These are phyloP conservation scores for Argentina anserina DNA, from an alignment of 306 rosid species.

Conservation along the genomic window DNA sequence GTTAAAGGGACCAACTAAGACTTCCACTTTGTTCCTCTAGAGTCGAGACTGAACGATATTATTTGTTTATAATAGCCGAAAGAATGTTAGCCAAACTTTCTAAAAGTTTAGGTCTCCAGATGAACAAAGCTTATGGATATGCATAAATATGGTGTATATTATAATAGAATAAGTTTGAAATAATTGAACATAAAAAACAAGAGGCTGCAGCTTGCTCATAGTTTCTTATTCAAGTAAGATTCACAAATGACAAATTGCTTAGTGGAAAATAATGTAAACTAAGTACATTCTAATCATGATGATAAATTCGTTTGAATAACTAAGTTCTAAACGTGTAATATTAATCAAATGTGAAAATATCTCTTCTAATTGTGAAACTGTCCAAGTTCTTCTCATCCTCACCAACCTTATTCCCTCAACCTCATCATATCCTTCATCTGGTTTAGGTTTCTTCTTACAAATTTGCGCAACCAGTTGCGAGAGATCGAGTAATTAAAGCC, in stretches of 20 bases:
- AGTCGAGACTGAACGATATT: slow-evolving; percentile 25
- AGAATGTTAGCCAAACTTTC: slow-evolving; percentile 29
- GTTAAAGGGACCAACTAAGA: slow-evolving; percentile 54
- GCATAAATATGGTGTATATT: slow-evolving; percentile 1
- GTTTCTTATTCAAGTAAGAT: slow-evolving; percentile 34
- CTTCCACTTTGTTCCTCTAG: slow-evolving; percentile 49
- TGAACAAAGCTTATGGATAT: slow-evolving; percentile 29
- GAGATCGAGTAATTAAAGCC: neutral
- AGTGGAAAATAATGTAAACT: slow-evolving; percentile 22
- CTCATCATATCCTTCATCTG: neutral
- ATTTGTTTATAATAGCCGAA: slow-evolving; percentile 28
- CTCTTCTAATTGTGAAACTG: slow-evolving; percentile 22
- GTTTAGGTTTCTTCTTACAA: neutral
- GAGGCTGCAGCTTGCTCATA: slow-evolving; percentile 13
- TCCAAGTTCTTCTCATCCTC: slow-evolving; percentile 29
- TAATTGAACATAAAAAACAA: slow-evolving; percentile 13
- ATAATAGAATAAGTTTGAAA: neutral
- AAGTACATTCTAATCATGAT: slow-evolving; percentile 26
- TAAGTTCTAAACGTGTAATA: slow-evolving; percentile 15
- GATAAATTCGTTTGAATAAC: neutral
- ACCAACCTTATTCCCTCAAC: slow-evolving; percentile 32
- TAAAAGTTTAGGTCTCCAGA: slow-evolving; percentile 31
- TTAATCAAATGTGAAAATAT: slow-evolving; percentile 9
- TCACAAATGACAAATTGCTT: slow-evolving; percentile 19
- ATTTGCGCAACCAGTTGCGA: neutral